Conservation (phyloP, 306 rosid species). For the Betula pendula region DNA sequence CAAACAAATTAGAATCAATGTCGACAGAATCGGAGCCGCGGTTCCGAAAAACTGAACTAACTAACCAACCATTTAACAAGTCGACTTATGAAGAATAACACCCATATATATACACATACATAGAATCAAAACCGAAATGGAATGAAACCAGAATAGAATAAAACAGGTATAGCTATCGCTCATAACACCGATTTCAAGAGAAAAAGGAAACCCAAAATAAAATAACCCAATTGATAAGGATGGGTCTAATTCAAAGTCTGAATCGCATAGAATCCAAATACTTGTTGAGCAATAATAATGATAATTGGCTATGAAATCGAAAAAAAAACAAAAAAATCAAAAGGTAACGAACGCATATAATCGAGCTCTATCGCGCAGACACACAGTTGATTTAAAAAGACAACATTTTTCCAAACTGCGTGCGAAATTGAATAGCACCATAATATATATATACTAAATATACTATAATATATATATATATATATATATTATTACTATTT, state of each 20-base stretch:
- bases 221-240: neutral
- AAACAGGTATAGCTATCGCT: no score
- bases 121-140: neutral
- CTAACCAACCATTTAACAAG: slow-evolving; percentile 38
- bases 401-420: neutral
- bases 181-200: neutral
- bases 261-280: neutral
- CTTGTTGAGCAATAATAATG: neutral
- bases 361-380: neutral
- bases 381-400: neutral
- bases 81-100: slow-evolving; percentile 30
- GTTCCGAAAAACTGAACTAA: slow-evolving; percentile 42
- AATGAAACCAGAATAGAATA: no score
- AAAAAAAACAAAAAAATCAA: neutral
- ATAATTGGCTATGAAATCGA: neutral
- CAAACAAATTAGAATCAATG: slow-evolving; percentile 43
- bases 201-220: neutral
- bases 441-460: neutral
- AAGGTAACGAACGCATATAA: neutral
- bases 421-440: neutral
- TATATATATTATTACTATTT: no score
- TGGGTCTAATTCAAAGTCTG: neutral
- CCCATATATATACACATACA: neutral
- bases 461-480: no score
- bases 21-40: slow-evolving; percentile 31